Evolutionary conservation across 345 rosid species (phyloP).

Genomic region (Populus alba): DNA sequence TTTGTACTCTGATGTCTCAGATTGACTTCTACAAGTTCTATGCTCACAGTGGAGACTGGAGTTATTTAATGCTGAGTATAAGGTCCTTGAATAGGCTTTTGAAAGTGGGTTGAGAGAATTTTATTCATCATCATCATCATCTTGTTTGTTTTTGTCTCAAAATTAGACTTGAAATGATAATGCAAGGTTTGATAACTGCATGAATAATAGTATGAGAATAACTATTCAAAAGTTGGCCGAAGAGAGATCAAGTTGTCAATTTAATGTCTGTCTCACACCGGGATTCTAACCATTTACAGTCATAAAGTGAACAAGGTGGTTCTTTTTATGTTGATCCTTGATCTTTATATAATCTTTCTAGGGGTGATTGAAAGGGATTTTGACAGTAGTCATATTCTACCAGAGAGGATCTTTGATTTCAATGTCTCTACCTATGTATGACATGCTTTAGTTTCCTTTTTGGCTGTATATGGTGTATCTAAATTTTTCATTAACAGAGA

Average conservation of each 20-base stretch:
- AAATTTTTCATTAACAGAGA: not conserved
- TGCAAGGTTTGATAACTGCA: not conserved
- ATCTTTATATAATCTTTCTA: not conserved
- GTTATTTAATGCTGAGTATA: not conserved
- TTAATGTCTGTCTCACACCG: not conserved
- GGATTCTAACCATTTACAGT: not conserved
- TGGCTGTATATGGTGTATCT: not conserved
- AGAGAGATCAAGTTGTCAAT: slow-evolving; percentile 1
- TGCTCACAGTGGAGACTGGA: not conserved
- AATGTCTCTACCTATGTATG: not conserved
- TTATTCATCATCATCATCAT: not conserved
- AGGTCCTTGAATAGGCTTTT: not conserved
- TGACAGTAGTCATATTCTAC: not conserved
- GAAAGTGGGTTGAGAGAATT: not conserved
- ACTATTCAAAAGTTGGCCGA: not conserved
- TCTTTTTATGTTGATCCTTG: not conserved
- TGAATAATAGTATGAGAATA: not conserved
- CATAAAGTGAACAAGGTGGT: not conserved
- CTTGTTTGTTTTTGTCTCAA: not conserved
- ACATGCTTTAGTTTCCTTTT: not conserved
- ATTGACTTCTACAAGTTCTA: not conserved
- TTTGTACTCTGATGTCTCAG: not conserved
- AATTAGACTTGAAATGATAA: not conserved
- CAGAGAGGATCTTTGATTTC: not conserved
- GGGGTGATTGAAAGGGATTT: not conserved